These are phyloP conservation scores for Crithidia brevicula DNA, from an alignment of 208 protist genomes.

Conservation along the genomic window DNA sequence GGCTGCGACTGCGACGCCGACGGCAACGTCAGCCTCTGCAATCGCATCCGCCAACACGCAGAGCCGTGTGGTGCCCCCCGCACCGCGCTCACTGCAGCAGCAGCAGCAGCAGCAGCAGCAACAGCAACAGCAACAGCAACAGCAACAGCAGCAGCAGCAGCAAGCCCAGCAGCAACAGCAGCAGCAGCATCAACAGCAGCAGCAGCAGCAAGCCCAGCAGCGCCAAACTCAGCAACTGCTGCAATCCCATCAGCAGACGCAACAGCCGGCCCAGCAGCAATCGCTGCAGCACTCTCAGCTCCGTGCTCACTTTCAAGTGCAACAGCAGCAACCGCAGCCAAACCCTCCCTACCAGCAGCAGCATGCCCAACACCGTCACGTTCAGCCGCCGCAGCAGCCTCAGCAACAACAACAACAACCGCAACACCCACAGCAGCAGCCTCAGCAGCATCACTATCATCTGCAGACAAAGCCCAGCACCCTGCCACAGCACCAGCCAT, in stretches of 20 bases:
- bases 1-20: not conserved
- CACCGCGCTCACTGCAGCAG: slow-evolving; percentile 30
- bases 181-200: slow-evolving; percentile 11
- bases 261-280: slow-evolving; percentile 15
- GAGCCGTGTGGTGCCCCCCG: slow-evolving; percentile 28
- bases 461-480: not conserved
- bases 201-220: not conserved
- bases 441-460: not conserved
- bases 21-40: no score
- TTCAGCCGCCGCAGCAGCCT: not conserved
- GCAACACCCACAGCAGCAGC: not conserved
- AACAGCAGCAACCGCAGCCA: slow-evolving; percentile 4
- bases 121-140: not conserved
- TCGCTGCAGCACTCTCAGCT: not conserved
- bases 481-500: not conserved
- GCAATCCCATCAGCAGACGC: slow-evolving; percentile 5
- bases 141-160: not conserved
- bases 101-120: slow-evolving; percentile 7
- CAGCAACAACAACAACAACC: not conserved
- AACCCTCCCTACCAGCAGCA: not conserved
- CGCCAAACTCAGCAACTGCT: not conserved
- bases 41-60: no score
- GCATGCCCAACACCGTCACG: not conserved
- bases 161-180: not conserved
- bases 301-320: not conserved